Base-by-base conservation (phyloP, 2,329 filamentous ascomycete species). In the Hypoxylon sp. region DNA sequence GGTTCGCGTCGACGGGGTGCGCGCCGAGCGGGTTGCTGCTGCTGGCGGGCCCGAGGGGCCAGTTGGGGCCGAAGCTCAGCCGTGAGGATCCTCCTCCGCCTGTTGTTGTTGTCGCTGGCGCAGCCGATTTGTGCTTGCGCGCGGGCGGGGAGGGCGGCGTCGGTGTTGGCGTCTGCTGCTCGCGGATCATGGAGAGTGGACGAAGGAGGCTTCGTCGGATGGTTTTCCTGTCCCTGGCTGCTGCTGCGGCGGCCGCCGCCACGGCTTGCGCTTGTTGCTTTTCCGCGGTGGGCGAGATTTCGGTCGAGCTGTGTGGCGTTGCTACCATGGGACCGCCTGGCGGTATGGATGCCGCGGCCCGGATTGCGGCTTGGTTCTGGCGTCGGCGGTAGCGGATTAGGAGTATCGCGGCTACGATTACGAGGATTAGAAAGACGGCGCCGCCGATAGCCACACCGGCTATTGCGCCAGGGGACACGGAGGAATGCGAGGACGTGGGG, bases 1-100 rank as follows among this genome's bases (percentile, higher is more conserved):
- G n/a, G 31, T 60, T 55, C 5, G 54, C 13, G 36, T 60, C 55
- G 16, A 63, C 46, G 2, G 65, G 66, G 43, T 68, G 60, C 13
- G 60, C 60, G 16, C 52, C 57, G 1, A 67, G 50, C 1, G 65
- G 64, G 7, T 65, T 66, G 3, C 43, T 34, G 12, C 21, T 15
- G 7, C 34, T 32, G 7, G 47, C 31, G 4, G 51, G 31, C 4
- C 60, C 56, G 3, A 68, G 60, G 8, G 64, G 66, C 65, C 65
- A 68, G 21, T 65, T 56, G 2, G 62, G 60, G 0, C 55, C 56
- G 37, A 59, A 55, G 45, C 56, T 66, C 3, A 36, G 58, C 7
- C 56, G 59, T 9, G 21, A n/a, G n/a, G n/a, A n/a, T n/a, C n/a
- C n/a, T n/a, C n/a, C n/a, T n/a, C n/a, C n/a, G n/a, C n/a, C n/a